Evolutionary conservation across 805 yeast species (phyloP).

Genomic region (Clavispora santaluciae): DNA sequence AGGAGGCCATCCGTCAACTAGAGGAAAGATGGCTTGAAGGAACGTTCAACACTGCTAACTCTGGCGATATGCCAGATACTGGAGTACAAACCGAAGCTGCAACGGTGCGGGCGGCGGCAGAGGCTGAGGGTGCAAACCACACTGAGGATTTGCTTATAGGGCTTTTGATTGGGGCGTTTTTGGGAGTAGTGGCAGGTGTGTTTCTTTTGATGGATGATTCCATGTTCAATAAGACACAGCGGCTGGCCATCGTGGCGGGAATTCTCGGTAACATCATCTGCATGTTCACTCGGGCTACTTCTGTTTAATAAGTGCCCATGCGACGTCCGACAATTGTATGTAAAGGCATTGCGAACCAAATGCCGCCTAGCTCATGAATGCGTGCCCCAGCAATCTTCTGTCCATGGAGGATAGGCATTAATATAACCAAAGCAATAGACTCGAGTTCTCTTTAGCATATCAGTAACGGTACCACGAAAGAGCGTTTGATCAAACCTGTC

Average conservation of each 20-base stretch:
- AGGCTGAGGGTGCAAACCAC: slow-evolving; percentile 27
- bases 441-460: no score
- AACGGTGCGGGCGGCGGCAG: slow-evolving; percentile 20
- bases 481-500: no score
- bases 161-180: slow-evolving; percentile 63
- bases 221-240: slow-evolving; percentile 55
- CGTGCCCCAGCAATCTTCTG: no score
- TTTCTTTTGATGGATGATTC: slow-evolving; percentile 58
- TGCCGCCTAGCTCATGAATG: no score
- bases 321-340: no score
- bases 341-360: no score
- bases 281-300: slow-evolving; percentile 47
- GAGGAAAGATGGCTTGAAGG: slow-evolving; percentile 90
- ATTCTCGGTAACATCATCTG: slow-evolving; percentile 62
- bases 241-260: slow-evolving; percentile 71
- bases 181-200: slow-evolving; percentile 64
- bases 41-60: slow-evolving; percentile 45
- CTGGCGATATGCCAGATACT: slow-evolving; percentile 3
- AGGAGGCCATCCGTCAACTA: slow-evolving; percentile 47
- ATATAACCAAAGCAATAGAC: no score
- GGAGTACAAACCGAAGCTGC: background rate
- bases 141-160: slow-evolving; percentile 71
- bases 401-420: no score
- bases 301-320: no score
- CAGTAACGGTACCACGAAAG: no score